Conservation (phyloP, 306 rosid genomes). For the Sicyos baderoa region DNA sequence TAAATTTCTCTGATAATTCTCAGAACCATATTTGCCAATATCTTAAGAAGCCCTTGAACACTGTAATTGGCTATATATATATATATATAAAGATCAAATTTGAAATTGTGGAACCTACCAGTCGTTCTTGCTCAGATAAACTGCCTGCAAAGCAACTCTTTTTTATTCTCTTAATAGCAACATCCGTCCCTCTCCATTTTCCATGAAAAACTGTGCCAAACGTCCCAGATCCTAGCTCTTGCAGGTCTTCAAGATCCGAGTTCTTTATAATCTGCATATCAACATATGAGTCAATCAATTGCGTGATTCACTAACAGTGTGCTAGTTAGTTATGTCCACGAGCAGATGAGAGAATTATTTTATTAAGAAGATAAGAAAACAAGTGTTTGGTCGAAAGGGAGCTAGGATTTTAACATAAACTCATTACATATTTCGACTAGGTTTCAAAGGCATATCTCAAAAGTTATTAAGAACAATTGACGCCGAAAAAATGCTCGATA, state of each 20-base stretch:
- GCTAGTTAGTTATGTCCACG: no score
- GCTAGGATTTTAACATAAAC: no score
- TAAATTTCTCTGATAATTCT: no score
- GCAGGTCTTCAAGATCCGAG: conserved; percentile 71
- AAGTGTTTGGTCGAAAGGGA: no score
- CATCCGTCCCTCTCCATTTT: conserved; percentile 97
- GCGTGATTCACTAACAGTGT: no score
- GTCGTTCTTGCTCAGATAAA: conserved; percentile 78
- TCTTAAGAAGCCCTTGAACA: conserved; percentile 2
- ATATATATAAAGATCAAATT: conserved; percentile 15
- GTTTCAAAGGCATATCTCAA: no score
- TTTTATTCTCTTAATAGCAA: conserved; percentile 89
- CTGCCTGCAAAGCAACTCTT: conserved; percentile 83
- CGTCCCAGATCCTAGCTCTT: conserved; percentile 91
- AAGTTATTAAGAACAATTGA: no score
- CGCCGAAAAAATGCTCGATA: no score
- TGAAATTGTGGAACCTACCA: conserved; percentile 45
- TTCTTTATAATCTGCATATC: conserved; percentile 68
- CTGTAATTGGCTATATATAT: conserved; percentile 13
- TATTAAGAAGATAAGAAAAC: no score
- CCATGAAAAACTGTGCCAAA: conserved; percentile 96
- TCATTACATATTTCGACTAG: no score
- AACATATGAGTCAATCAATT: conserved; percentile 22
- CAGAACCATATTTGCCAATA: neutral
- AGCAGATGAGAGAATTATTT: no score